A percentile compares a stretch with the other conserved stretches of the same genome.
Conservation (phyloP, 1,139 yeast genomes). For the Kodamaea arcana region DNA sequence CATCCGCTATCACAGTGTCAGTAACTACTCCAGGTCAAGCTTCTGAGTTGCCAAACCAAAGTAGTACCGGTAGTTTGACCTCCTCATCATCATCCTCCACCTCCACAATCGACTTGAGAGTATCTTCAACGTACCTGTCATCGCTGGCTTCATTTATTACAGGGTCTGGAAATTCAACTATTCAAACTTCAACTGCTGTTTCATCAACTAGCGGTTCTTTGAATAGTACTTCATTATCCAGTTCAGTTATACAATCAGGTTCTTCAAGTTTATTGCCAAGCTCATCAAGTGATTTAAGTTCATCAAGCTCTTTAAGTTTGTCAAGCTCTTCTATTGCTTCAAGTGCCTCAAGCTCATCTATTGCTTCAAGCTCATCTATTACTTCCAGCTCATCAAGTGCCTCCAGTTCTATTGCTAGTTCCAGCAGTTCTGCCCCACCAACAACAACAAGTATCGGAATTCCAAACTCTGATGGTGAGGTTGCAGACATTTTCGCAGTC, state of each 20-base stretch:
- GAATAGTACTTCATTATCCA: neutral
- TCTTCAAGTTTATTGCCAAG: constrained; percentile 1
- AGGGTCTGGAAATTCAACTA: constrained; percentile 5
- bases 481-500: constrained; percentile 38
- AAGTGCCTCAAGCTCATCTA: neutral
- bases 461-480: constrained; percentile 5
- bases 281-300: neutral
- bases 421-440: constrained; percentile 1
- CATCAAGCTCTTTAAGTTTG: neutral
- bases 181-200: constrained; percentile 9
- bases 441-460: constrained; percentile 3
- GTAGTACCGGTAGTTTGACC: neutral
- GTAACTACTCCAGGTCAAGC: no score
- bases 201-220: neutral
- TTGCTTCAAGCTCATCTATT: neutral
- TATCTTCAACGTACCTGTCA: constrained; percentile 3
- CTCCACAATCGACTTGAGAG: constrained; percentile 11
- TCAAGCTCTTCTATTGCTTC: neutral
- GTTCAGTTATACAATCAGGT: constrained; percentile 1
- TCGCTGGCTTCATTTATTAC: neutral
- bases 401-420: neutral
- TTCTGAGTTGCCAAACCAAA: no score
- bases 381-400: neutral
- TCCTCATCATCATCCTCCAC: constrained; percentile 1
- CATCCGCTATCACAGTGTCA: no score